Conservation (phyloP, 108 stramenopile genomes). For the Seminavis robusta region DNA sequence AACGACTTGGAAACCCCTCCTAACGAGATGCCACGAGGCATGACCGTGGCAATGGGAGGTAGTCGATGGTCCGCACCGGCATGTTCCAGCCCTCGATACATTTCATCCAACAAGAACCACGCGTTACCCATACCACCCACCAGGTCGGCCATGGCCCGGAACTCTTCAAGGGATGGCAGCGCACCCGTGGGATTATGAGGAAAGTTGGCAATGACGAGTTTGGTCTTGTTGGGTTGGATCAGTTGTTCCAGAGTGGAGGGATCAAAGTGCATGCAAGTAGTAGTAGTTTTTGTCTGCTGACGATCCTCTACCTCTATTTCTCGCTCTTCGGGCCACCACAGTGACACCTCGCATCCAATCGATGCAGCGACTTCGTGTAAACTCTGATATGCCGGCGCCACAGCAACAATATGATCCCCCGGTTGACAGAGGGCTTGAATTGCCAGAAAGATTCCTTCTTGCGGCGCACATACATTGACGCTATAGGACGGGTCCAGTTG, state of each 20-base stretch:
- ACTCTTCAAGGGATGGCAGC: slow-evolving; percentile 1
- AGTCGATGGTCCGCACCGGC: not conserved
- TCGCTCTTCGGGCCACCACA: not conserved
- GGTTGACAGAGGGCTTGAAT: not conserved
- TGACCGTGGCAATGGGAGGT: not conserved
- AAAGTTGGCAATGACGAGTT: slow-evolving; percentile 21
- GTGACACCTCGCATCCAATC: not conserved
- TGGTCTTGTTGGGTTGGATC: slow-evolving; percentile 2
- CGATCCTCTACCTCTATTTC: no score
- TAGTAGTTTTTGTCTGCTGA: no score
- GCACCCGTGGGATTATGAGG: slow-evolving; percentile 35
- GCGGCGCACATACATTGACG: not conserved
- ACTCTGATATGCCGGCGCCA: not conserved
- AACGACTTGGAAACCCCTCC: slow-evolving; percentile 17
- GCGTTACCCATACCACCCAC: not conserved
- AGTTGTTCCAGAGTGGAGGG: not conserved
- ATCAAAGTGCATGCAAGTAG: no score
- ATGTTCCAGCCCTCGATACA: slow-evolving; percentile 22
- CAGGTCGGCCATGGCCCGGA: slow-evolving; percentile 3
- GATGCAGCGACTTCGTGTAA: not conserved
- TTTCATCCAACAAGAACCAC: slow-evolving; percentile 26
- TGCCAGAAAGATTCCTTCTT: slow-evolving; percentile 1
- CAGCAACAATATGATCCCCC: not conserved
- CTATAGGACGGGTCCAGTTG: not conserved
- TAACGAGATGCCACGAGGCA: slow-evolving; percentile 11